phyloP scores from a whole-genome alignment of 2,329 filamentous ascomycete species.

The Aureobasidium mangrovei region DNA sequence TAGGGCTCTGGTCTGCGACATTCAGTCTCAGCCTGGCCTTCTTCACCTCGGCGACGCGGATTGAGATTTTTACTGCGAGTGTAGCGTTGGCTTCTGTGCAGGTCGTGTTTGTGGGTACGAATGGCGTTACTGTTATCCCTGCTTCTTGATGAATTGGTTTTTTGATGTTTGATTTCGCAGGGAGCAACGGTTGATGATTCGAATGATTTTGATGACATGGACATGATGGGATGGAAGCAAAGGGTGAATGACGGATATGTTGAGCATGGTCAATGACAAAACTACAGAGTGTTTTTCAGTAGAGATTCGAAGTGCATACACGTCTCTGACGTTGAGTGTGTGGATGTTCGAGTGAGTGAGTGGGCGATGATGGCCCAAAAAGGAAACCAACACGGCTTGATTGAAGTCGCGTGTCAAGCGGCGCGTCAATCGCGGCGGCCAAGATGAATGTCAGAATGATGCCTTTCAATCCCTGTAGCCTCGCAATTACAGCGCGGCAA shows the following conservation, averaged over 20 bases:
- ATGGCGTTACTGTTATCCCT: neutral
- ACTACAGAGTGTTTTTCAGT: too few species aligned
- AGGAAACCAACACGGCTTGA: neutral
- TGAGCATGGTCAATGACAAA: too few species aligned
- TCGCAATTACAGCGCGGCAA: neutral
- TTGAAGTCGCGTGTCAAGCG: neutral
- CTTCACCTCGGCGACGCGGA: constrained; percentile 20
- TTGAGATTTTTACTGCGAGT: constrained; percentile 22
- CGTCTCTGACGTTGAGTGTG: too few species aligned
- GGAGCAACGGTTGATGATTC: neutral
- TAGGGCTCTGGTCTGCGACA: constrained; percentile 19
- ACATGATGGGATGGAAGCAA: neutral
- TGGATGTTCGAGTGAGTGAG: too few species aligned
- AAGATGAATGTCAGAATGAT: constrained; percentile 22
- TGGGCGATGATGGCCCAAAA: neutral
- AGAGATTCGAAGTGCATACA: too few species aligned
- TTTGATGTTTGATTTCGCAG: constrained; percentile 2
- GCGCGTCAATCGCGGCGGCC: constrained; percentile 14
- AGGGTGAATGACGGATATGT: neutral
- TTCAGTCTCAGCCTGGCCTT: constrained; percentile 19
- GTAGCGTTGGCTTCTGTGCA: constrained; percentile 21
- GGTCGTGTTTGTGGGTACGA: constrained; percentile 23
- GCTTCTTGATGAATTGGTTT: neutral
- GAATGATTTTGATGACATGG: neutral
- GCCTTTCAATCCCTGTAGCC: neutral